Conservation (phyloP, 164 flowering plant genomes). For the Euptelea pleiosperma region DNA sequence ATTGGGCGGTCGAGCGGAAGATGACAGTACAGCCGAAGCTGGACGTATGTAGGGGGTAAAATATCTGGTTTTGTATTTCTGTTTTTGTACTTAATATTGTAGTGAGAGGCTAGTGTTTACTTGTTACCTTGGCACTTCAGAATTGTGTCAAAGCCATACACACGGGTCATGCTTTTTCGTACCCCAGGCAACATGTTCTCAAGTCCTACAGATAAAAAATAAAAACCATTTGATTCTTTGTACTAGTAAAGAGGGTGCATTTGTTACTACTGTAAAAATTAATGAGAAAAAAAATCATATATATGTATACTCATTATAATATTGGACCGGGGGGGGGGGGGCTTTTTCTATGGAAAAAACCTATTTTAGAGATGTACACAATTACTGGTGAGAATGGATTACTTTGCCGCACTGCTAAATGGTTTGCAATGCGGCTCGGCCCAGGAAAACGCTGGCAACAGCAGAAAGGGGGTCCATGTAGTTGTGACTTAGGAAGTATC, state of each 20-base stretch:
- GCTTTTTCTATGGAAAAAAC: too few species aligned
- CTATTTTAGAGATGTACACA: too few species aligned
- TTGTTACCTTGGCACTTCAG: not conserved
- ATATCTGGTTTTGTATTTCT: not conserved
- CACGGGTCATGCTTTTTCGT: not conserved
- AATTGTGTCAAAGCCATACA: not conserved
- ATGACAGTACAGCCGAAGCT: constrained; percentile 13
- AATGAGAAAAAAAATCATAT: not conserved
- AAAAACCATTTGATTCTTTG: not conserved
- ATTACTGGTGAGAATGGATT: too few species aligned
- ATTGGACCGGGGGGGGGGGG: too few species aligned
- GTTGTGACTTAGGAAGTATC: too few species aligned
- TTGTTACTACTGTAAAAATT: not conserved
- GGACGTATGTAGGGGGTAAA: not conserved
- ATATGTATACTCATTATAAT: not conserved
- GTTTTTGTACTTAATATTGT: not conserved
- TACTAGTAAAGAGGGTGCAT: not conserved
- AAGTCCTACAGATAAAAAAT: not conserved
- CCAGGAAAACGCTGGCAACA: too few species aligned
- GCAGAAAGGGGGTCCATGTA: too few species aligned
- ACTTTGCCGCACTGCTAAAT: too few species aligned
- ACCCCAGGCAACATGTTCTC: not conserved
- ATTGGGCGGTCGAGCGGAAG: constrained; percentile 32
- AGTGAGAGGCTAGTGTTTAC: not conserved
- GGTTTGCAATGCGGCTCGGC: too few species aligned